Percentiles rank a stretch among this genome's conserved stretches.
These are phyloP conservation scores for Glebionis coronaria DNA, from an alignment of 129 eudicot species.

Conservation along the genomic window DNA sequence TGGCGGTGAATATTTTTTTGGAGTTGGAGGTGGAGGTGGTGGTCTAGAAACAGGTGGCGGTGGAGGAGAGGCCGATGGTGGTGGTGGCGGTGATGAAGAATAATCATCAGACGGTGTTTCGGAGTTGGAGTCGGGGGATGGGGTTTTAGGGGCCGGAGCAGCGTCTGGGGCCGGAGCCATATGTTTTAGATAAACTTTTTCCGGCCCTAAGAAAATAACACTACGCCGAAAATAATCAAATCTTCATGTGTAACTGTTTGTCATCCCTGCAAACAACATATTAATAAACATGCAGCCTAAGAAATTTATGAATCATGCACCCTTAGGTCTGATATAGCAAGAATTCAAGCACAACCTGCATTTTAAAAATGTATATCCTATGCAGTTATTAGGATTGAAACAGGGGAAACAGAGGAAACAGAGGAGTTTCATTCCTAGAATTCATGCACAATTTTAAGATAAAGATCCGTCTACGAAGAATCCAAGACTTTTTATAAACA, in stretches of 20 bases:
- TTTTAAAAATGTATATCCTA: neutral
- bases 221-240: constrained; percentile 33
- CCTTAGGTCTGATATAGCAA: neutral
- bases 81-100: constrained; percentile 27
- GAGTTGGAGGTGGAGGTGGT: constrained; percentile 20
- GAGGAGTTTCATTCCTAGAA: neutral
- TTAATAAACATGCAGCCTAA: constrained; percentile 12
- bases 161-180: constrained; percentile 47
- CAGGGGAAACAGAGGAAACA: constrained; percentile 2
- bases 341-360: neutral
- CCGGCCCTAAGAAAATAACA: constrained; percentile 38
- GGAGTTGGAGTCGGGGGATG: constrained; percentile 18
- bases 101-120: constrained; percentile 24
- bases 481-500: constrained; percentile 8
- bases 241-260: constrained; percentile 31
- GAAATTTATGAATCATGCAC: neutral
- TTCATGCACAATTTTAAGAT: neutral
- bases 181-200: constrained; percentile 27
- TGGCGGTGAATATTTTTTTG: neutral
- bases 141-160: constrained; percentile 38
- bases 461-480: constrained; percentile 1
- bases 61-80: constrained; percentile 23
- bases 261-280: constrained; percentile 25
- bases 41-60: constrained; percentile 19
- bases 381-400: neutral